A percentile compares a stretch with the other conserved stretches of the same genome.
Conservation (phyloP, 495 filamentous ascomycete genomes). For the Neurospora sp. region DNA sequence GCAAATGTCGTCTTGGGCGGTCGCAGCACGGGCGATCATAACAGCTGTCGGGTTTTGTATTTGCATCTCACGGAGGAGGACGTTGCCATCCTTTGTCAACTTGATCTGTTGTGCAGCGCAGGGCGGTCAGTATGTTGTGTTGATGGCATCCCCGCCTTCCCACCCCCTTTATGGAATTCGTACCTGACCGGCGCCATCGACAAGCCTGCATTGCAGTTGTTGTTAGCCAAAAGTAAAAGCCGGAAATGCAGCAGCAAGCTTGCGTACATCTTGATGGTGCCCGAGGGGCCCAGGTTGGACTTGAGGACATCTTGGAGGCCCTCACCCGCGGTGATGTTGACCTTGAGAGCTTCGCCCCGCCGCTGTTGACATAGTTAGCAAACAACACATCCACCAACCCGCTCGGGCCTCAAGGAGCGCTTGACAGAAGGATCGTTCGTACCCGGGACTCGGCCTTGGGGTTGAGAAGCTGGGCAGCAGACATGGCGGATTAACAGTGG, state of each 20-base stretch:
- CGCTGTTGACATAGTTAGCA: constrained; percentile 45
- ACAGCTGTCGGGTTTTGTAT: constrained; percentile 87
- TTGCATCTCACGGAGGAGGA: constrained; percentile 93
- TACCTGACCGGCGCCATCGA: constrained; percentile 90
- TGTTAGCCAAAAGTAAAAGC: constrained; percentile 18
- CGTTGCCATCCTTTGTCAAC: constrained; percentile 97
- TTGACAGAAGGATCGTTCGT: constrained; percentile 20
- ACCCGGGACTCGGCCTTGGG: constrained; percentile 96
- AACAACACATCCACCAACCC: constrained; percentile 1
- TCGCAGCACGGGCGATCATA: constrained; percentile 97
- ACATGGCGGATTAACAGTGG: constrained; percentile 42
- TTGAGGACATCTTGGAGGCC: constrained; percentile 93
- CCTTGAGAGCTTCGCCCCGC: constrained; percentile 86
- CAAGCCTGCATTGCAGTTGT: constrained; percentile 50
- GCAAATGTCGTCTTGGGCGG: constrained; percentile 95
- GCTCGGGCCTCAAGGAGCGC: neutral
- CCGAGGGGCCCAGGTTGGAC: constrained; percentile 87
- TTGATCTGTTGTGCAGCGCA: constrained; percentile 60
- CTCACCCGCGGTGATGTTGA: constrained; percentile 95
- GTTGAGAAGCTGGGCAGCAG: constrained; percentile 92
- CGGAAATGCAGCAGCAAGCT: neutral
- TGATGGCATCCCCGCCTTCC: neutral
- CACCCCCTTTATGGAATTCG: constrained; percentile 20
- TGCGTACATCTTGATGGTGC: constrained; percentile 90
- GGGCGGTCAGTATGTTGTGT: neutral